Base-by-base conservation (phyloP, 2,329 filamentous ascomycete species). In the Claviceps citrina region DNA sequence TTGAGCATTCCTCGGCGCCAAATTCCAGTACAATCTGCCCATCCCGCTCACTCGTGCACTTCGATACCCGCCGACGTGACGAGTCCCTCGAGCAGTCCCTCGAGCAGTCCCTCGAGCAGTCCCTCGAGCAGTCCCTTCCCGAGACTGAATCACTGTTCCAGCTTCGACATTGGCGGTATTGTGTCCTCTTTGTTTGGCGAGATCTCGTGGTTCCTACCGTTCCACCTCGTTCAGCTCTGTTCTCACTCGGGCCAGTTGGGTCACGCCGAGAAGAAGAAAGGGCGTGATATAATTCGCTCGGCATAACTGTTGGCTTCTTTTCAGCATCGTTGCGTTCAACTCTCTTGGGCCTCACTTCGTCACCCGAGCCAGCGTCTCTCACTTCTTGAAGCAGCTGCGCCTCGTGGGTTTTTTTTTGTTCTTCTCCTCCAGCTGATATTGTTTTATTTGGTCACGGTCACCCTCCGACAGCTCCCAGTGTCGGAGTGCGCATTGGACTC, bases 1-100 rank as follows among this genome's bases (percentile, higher is more conserved):
- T 44, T 46, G 36, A 48, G 47, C 61, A 66, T 67, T 65, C 63
- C 63, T 64, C 57, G 57, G 55, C 54, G 54, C 55, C 54, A 54
- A 65, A 65, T 62, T 61, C 54, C 52, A 54, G 49, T 53, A 49
- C 45, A 44, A 45, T 47, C 45, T 47, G 31, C 47, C 48, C 51
- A 51, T 49, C 49, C 49, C 48, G 51, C 49, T 44, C 42, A 44
- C 49, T 47, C 51, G 48, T 54, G 55, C 54, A 54, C 53, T 57
- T 48, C 41, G 36, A 40, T 39, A 42, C 31, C 33, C 40, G 37
- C 42, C 39, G 34, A 43, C 42, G 24, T 36, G 16, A 44, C 47
- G 45, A 54, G 40, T 47, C n/a, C n/a, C n/a, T n/a, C n/a, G n/a
- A n/a, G n/a, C n/a, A n/a, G n/a, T n/a, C n/a, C n/a, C n/a, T n/a